phyloP scores from a whole-genome alignment of 306 rosid species.

The Sindora glabra region DNA sequence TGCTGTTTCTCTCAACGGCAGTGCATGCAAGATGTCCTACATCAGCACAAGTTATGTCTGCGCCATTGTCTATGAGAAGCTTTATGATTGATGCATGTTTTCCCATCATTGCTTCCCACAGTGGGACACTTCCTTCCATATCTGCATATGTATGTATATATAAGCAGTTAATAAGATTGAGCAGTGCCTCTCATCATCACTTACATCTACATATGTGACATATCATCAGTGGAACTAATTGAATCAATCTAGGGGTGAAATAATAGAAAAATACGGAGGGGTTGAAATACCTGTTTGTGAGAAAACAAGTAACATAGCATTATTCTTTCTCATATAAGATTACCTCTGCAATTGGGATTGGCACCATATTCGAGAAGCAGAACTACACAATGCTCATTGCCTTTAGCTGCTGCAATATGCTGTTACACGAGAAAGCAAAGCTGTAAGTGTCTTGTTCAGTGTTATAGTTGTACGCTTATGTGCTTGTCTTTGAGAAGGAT shows the following conservation, averaged over 20 bases:
- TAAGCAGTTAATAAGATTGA: background rate
- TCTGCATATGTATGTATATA: conserved; percentile 36
- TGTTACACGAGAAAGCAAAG: conserved; percentile 21
- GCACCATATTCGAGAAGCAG: conserved; percentile 55
- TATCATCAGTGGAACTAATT: too few species aligned
- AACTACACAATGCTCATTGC: conserved; percentile 37
- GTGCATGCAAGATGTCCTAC: conserved; percentile 34
- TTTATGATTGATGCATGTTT: conserved; percentile 31
- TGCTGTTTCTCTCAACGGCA: conserved; percentile 40
- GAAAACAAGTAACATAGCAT: too few species aligned
- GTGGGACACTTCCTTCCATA: conserved; percentile 44
- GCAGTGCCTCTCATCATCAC: too few species aligned
- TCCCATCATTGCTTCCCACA: conserved; percentile 49
- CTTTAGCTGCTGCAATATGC: conserved; percentile 63
- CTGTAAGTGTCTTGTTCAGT: background rate
- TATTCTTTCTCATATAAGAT: too few species aligned
- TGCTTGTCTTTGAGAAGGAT: background rate
- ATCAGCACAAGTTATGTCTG: conserved; percentile 19
- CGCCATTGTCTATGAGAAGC: conserved; percentile 46
- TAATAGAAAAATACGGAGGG: too few species aligned
- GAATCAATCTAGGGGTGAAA: too few species aligned
- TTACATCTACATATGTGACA: too few species aligned
- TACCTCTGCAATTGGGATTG: conserved; percentile 60
- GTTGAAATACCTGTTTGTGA: too few species aligned
- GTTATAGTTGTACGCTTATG: background rate